These are phyloP conservation scores for Saccharomyces kudriavzevii DNA, from an alignment of 805 yeast genomes.

Conservation along the genomic window DNA sequence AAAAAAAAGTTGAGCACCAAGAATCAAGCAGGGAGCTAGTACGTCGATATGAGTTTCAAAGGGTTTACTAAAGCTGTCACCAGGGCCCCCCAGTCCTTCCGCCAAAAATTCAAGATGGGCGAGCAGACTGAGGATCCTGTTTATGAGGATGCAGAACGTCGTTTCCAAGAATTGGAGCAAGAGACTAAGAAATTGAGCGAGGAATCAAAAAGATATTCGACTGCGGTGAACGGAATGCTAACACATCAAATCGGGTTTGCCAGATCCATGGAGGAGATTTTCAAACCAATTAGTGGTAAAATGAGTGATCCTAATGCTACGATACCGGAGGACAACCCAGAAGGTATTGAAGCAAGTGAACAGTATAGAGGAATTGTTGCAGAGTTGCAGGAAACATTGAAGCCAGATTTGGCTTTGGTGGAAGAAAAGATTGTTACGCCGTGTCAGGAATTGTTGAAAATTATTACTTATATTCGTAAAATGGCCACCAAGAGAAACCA, in stretches of 20 bases:
- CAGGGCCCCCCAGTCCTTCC: constrained; percentile 85
- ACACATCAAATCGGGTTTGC: constrained; percentile 90
- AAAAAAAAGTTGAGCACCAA: neutral
- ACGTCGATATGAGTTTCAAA: constrained; percentile 66
- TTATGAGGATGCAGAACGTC: constrained; percentile 89
- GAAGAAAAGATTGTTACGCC: constrained; percentile 86
- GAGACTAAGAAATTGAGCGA: constrained; percentile 86
- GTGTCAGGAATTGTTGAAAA: constrained; percentile 79
- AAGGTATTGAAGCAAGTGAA: constrained; percentile 90
- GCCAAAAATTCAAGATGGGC: constrained; percentile 90
- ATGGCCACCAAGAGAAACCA: constrained; percentile 95
- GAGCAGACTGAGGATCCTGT: constrained; percentile 72
- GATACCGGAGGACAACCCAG: constrained; percentile 89
- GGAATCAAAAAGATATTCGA: constrained; percentile 83
- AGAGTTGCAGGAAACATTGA: constrained; percentile 74
- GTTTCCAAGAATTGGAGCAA: constrained; percentile 84
- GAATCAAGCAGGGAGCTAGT: neutral
- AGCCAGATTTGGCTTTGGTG: constrained; percentile 88
- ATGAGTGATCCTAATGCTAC: constrained; percentile 82
- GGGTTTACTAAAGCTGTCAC: constrained; percentile 74
- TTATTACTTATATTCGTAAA: constrained; percentile 76
- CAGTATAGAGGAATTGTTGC: constrained; percentile 82
- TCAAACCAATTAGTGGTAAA: constrained; percentile 91
- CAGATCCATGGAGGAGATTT: constrained; percentile 90
- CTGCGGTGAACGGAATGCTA: constrained; percentile 89